Evolutionary conservation across 2,329 filamentous ascomycete species (phyloP).

Genomic region (Talaromyces sp.): DNA sequence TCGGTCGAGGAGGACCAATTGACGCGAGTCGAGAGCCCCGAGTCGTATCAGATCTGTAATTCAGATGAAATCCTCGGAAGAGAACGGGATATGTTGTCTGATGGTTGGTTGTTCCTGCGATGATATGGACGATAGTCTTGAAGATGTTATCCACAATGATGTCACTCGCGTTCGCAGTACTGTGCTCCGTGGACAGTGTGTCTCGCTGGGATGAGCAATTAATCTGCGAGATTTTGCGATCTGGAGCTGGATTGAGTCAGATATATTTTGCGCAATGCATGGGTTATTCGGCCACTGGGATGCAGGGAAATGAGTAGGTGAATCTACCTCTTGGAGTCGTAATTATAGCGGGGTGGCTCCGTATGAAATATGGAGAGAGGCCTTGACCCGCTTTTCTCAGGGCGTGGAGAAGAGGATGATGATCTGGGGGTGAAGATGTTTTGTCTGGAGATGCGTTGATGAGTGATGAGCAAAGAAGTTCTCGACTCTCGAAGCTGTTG

Average conservation of each 20-base stretch:
- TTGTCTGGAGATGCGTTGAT: not conserved
- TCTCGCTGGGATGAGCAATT: not conserved
- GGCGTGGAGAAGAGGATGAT: not conserved
- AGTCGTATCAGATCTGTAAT: not conserved
- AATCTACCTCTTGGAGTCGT: not conserved
- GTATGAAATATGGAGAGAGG: not conserved
- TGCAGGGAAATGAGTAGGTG: not conserved
- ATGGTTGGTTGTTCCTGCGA: not conserved
- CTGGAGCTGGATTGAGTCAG: not conserved
- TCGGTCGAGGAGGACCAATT: not conserved
- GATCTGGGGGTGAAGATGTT: not conserved
- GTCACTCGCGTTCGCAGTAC: constrained; percentile 2
- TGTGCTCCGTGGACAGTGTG: not conserved
- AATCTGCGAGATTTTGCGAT: not conserved
- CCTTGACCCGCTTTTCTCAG: constrained; percentile 12
- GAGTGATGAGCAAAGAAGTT: too few relatives aligned
- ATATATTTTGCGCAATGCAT: not conserved
- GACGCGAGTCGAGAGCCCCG: not conserved
- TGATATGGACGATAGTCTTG: not conserved
- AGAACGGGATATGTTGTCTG: not conserved
- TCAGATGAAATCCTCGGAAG: constrained; percentile 1
- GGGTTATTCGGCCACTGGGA: too few relatives aligned
- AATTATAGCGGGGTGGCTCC: constrained; percentile 11
- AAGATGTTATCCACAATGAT: constrained; percentile 12
- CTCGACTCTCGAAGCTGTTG: too few relatives aligned